phyloP scores from a whole-genome alignment of 805 yeast species.

The Cyberlindnera maclurae region DNA sequence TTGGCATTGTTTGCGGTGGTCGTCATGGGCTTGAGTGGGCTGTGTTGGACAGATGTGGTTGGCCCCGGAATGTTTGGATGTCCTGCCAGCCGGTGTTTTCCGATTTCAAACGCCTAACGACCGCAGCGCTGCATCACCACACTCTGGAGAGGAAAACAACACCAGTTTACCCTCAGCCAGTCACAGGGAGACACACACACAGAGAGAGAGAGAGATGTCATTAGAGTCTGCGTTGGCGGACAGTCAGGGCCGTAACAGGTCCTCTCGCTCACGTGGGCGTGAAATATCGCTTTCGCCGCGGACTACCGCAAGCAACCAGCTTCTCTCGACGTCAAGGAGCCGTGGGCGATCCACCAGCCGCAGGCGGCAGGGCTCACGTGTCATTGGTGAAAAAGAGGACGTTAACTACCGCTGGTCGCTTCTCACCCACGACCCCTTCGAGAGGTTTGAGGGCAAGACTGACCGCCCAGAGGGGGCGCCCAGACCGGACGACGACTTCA shows the following conservation, averaged over 20 bases:
- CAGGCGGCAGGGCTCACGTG: slow-evolving; percentile 8
- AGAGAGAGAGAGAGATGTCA: background rate
- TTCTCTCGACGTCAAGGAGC: slow-evolving; percentile 11
- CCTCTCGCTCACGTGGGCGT: slow-evolving; percentile 6
- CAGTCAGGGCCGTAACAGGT: background rate
- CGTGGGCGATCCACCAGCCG: slow-evolving; percentile 12
- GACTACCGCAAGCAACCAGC: background rate
- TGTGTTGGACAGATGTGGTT: too few species aligned
- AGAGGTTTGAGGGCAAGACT: slow-evolving; percentile 35
- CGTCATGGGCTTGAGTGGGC: too few species aligned
- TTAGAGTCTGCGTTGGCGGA: slow-evolving; percentile 1
- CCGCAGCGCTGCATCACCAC: too few species aligned
- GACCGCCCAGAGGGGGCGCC: slow-evolving; percentile 18
- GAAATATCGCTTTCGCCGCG: slow-evolving; percentile 6
- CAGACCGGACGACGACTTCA: slow-evolving; percentile 22
- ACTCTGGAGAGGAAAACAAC: too few species aligned
- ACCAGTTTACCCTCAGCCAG: too few species aligned
- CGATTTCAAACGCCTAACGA: too few species aligned
- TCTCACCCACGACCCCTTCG: slow-evolving; percentile 68
- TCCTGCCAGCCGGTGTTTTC: too few species aligned
- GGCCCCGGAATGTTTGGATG: too few species aligned
- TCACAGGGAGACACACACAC: background rate
- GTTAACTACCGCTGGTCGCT: slow-evolving; percentile 48
- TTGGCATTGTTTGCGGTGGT: too few species aligned
- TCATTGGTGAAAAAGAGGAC: slow-evolving; percentile 27